Conservation (phyloP, 441 rosid species). For the Metrosideros polymorpha region DNA sequence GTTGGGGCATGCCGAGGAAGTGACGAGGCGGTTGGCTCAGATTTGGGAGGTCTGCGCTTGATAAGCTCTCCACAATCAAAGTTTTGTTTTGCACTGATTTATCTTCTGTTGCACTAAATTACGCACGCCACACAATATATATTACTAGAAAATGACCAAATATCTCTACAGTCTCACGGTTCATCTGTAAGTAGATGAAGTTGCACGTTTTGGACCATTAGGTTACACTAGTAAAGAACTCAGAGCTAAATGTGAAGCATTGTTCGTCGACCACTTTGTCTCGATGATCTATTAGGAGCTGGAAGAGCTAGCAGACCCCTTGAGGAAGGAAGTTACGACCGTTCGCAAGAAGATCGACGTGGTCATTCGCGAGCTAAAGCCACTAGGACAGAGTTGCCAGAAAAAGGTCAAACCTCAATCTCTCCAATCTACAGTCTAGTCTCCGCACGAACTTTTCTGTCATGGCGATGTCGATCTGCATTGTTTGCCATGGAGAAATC, state of each 20-base stretch:
- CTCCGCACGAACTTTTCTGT: neutral
- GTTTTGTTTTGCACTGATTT: neutral
- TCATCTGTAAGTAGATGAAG: neutral
- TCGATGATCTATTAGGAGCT: slow-evolving; percentile 36
- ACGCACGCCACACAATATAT: neutral
- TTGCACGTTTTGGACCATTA: neutral
- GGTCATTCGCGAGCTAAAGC: slow-evolving; percentile 59
- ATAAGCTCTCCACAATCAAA: neutral
- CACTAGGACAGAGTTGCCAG: slow-evolving; percentile 71
- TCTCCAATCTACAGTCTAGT: neutral
- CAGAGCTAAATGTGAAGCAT: neutral
- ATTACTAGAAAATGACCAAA: neutral
- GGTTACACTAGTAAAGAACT: neutral
- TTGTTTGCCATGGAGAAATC: neutral
- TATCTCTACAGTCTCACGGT: neutral
- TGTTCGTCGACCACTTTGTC: neutral
- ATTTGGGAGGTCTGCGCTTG: slow-evolving; percentile 54
- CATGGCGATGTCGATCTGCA: neutral
- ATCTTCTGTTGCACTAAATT: neutral
- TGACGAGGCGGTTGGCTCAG: slow-evolving; percentile 52
- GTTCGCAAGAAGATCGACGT: slow-evolving; percentile 63
- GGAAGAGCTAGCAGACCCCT: slow-evolving; percentile 65
- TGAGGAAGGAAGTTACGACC: slow-evolving; percentile 71
- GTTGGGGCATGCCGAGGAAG: slow-evolving; percentile 72
- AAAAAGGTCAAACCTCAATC: slow-evolving; percentile 44